Conservation (phyloP, 352 stramenopile genomes). For the Globisporangium abappressorium region DNA sequence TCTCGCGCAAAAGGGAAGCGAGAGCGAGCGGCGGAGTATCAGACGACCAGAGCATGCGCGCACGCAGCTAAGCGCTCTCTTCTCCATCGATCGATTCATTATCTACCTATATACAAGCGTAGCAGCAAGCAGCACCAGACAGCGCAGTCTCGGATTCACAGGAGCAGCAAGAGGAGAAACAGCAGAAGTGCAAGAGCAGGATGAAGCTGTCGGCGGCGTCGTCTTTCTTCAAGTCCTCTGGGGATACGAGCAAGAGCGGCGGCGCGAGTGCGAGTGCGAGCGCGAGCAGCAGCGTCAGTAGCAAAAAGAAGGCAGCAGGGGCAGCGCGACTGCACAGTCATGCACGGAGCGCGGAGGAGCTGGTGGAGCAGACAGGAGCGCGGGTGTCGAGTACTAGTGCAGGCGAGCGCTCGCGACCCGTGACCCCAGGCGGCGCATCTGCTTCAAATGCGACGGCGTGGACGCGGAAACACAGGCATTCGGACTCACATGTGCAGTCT, state of each 20-base stretch:
- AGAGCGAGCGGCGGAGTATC: not conserved
- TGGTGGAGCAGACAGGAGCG: conserved; percentile 1
- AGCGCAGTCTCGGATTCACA: not conserved
- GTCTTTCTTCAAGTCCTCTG: conserved; percentile 7
- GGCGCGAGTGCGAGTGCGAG: not conserved
- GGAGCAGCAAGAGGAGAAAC: not conserved
- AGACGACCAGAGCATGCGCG: conserved; percentile 10
- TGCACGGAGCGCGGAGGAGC: conserved; percentile 1
- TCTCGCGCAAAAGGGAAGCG: not conserved
- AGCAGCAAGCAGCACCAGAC: not conserved
- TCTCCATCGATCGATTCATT: not conserved
- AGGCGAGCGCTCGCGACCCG: conserved; percentile 4
- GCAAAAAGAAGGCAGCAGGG: conserved; percentile 2
- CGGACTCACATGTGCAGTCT: conserved; percentile 15
- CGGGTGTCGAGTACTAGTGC: conserved; percentile 12
- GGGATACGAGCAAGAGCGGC: not conserved
- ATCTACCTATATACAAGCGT: not conserved
- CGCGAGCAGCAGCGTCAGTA: not conserved
- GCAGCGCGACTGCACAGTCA: conserved; percentile 4
- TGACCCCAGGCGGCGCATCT: not conserved
- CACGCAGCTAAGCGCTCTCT: not conserved
- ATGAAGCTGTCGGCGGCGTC: conserved; percentile 7
- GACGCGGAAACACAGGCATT: conserved; percentile 15
- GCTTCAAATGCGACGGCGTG: not conserved
- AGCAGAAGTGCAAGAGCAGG: not conserved